A percentile compares a stretch with the other conserved stretches of the same genome.
Conservation (phyloP, 495 filamentous ascomycete genomes). For the Lentithecium fluviatile region DNA sequence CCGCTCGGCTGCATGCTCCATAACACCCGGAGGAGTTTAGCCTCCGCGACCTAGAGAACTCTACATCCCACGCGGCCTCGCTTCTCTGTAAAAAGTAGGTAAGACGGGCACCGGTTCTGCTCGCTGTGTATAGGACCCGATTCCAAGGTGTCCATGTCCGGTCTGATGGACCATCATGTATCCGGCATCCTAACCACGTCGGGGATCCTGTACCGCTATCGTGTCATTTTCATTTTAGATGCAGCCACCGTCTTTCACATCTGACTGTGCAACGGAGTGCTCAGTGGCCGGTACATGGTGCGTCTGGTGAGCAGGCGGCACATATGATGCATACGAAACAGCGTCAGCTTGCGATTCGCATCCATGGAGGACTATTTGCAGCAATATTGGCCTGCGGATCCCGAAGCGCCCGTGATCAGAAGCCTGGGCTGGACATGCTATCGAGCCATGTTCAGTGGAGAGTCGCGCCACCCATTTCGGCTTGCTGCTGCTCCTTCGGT, state of each 20-base stretch:
- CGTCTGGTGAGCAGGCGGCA: conserved; percentile 5
- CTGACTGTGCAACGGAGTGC: conserved; percentile 21
- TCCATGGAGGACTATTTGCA: neutral
- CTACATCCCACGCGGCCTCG: conserved; percentile 14
- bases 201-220: conserved; percentile 22
- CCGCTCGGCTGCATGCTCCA: conserved; percentile 1
- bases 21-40: conserved; percentile 14
- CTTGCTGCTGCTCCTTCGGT: neutral
- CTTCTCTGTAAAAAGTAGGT: conserved; percentile 25
- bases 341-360: conserved; percentile 21
- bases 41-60: conserved; percentile 1
- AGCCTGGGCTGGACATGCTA: too few relatives aligned
- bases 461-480: conserved; percentile 20
- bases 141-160: conserved; percentile 31
- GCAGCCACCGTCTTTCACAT: conserved; percentile 24
- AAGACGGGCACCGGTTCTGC: conserved; percentile 7
- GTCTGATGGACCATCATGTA: conserved; percentile 20
- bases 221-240: conserved; percentile 28
- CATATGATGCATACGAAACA: conserved; percentile 30
- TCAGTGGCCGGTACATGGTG: neutral
- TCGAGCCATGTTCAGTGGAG: neutral
- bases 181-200: conserved; percentile 14
- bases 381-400: conserved; percentile 10
- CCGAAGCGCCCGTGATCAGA: too few relatives aligned
- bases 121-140: conserved; percentile 5